Conservation (phyloP, 2,329 filamentous ascomycete genomes). For the Apiospora arundinis region DNA sequence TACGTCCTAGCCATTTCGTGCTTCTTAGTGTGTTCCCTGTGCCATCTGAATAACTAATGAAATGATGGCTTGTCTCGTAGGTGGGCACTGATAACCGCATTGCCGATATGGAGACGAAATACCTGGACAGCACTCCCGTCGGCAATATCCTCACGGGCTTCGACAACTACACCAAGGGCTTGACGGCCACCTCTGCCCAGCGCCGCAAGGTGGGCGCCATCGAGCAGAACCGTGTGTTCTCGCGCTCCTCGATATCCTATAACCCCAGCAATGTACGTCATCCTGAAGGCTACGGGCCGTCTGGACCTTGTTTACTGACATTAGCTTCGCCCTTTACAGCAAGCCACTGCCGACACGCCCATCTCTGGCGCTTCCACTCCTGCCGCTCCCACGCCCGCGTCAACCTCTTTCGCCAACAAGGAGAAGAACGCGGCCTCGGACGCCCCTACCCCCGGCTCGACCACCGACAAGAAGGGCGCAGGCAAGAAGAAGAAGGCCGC, state of each 20-base stretch:
- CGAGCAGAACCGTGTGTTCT: slow-evolving; percentile 78
- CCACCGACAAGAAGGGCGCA: slow-evolving; percentile 48
- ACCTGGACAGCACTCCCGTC: slow-evolving; percentile 86
- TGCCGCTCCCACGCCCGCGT: slow-evolving; percentile 60
- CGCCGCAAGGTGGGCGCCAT: slow-evolving; percentile 69
- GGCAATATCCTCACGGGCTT: slow-evolving; percentile 98
- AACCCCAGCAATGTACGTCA: slow-evolving; percentile 49
- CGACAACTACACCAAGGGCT: slow-evolving; percentile 96
- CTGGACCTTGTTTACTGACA: slow-evolving; percentile 12
- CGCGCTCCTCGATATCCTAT: slow-evolving; percentile 68
- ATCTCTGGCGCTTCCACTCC: slow-evolving; percentile 52
- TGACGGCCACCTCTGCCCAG: slow-evolving; percentile 65
- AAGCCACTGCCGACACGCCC: slow-evolving; percentile 51
- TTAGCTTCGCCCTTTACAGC: slow-evolving; percentile 22
- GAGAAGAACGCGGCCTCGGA: slow-evolving; percentile 53
- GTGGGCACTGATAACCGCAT: slow-evolving; percentile 53
- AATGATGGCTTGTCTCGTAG: background rate
- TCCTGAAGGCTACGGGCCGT: too few species aligned
- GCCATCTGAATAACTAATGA: background rate
- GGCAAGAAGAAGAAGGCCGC: slow-evolving; percentile 61
- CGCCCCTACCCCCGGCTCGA: slow-evolving; percentile 62
- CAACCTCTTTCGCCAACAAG: slow-evolving; percentile 55
- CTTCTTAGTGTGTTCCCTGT: background rate
- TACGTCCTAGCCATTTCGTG: background rate
- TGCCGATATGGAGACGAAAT: slow-evolving; percentile 80